These are phyloP conservation scores for Yamadazyma atmosphaerica DNA, from an alignment of 1,139 yeast species.

Conservation along the genomic window DNA sequence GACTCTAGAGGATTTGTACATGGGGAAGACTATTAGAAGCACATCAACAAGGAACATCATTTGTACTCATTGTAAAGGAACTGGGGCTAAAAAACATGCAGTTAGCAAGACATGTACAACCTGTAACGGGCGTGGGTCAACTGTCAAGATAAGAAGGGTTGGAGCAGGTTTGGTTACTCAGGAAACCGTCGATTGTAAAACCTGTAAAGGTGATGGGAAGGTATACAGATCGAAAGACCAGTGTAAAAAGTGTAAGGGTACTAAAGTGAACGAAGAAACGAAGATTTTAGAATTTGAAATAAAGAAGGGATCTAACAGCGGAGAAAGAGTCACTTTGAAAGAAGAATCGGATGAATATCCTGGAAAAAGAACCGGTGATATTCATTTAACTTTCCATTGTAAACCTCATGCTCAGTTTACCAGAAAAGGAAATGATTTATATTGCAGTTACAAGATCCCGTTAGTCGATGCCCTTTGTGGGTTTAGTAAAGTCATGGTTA, in stretches of 20 bases:
- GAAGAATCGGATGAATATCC: conserved; percentile 81
- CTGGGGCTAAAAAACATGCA: conserved; percentile 70
- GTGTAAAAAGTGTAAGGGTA: conserved; percentile 78
- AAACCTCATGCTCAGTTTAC: conserved; percentile 47
- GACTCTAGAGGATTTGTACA: conserved; percentile 72
- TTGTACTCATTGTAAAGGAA: conserved; percentile 72
- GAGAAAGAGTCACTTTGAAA: conserved; percentile 59
- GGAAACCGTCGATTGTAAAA: conserved; percentile 60
- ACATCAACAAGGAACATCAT: conserved; percentile 71
- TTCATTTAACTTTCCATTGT: conserved; percentile 60
- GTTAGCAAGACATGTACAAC: conserved; percentile 54
- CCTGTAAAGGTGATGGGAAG: conserved; percentile 75
- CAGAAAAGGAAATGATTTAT: conserved; percentile 66
- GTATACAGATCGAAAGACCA: conserved; percentile 63
- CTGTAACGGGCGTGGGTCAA: conserved; percentile 75
- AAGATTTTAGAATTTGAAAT: conserved; percentile 79
- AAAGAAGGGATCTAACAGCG: conserved; percentile 66
- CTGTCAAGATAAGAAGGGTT: conserved; percentile 59
- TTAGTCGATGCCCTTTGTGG: conserved; percentile 85
- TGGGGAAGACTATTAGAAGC: conserved; percentile 78
- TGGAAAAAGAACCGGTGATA: conserved; percentile 78
- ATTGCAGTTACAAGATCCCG: conserved; percentile 59
- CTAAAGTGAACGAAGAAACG: conserved; percentile 60
- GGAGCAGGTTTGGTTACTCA: conserved; percentile 79
- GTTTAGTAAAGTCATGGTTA: conserved; percentile 63